Percentiles rank a stretch among this genome's conserved stretches.
These are phyloP conservation scores for Phoma sp. DNA, from an alignment of 2,329 filamentous ascomycete genomes.

Conservation along the genomic window DNA sequence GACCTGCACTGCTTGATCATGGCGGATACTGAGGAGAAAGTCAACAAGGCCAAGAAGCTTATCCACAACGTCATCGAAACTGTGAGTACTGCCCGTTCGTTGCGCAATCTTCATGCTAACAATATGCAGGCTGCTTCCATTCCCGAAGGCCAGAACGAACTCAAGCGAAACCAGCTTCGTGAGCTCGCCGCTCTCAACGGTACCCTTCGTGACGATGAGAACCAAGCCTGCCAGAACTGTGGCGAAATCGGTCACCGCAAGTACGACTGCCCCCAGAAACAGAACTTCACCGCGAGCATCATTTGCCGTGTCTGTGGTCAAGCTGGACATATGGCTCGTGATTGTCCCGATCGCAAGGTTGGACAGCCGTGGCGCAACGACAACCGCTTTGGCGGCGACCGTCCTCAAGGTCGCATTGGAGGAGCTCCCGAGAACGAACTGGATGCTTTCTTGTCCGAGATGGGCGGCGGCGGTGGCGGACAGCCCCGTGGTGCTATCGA, in stretches of 20 bases:
- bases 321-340: slow-evolving; percentile 96
- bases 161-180: slow-evolving; percentile 97
- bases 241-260: slow-evolving; percentile 99
- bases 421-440: slow-evolving; percentile 89
- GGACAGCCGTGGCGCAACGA: slow-evolving; percentile 93
- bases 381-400: slow-evolving; percentile 56
- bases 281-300: slow-evolving; percentile 99
- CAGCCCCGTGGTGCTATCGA: slow-evolving; percentile 79
- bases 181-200: slow-evolving; percentile 98
- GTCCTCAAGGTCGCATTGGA: slow-evolving; percentile 70
- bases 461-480: slow-evolving; percentile 76
- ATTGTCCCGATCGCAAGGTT: slow-evolving; percentile 93
- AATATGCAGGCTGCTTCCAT: slow-evolving; percentile 86
- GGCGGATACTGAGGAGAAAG: slow-evolving; percentile 99
- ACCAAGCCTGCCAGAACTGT: slow-evolving; percentile 98
- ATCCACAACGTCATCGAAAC: slow-evolving; percentile 99
- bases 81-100: slow-evolving; percentile 64
- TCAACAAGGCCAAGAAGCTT: slow-evolving; percentile 98
- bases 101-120: slow-evolving; percentile 39
- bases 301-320: slow-evolving; percentile 99
- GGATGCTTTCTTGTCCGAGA: slow-evolving; percentile 98
- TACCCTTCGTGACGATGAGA: slow-evolving; percentile 98
- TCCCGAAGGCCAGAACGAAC: slow-evolving; percentile 96
- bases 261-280: slow-evolving; percentile 96
- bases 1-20: slow-evolving; percentile 99